Base-by-base conservation (phyloP, 768 basidiomycete genomes). In the Kwoniella sp. region DNA sequence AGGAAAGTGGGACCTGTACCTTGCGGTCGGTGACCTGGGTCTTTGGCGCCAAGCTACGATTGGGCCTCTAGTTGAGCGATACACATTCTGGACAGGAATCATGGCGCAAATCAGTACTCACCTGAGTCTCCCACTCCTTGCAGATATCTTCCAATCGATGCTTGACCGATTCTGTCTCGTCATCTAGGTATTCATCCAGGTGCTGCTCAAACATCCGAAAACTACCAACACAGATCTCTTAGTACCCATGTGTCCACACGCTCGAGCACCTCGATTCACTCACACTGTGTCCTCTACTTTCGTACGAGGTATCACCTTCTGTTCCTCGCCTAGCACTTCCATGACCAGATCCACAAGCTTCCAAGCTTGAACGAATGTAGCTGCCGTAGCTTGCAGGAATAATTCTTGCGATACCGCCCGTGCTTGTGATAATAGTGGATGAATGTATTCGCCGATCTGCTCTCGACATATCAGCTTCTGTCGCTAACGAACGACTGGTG, bases 131-230 rank as follows among this genome's bases (percentile, higher is more conserved):
- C 96, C 93, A 97, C 0, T 82, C 83, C 62, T 85, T 85, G 76
- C 90, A 93, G 15, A 90, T 89, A 1, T 79, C 82, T 30, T 91
- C 90, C 59, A 96, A 86, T 0, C 84, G 82, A 4, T 83, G 84
- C 72, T 92, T 92, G 54, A 91, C 84, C 63, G 84, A 85, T 61
- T 96, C 94, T 5, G 89, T 85, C 78, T 99, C 95, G 74, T 97
- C 92, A 64, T 92, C 90, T 1, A 98, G 87, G 72, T 98, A 98
- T 73, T 97, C 94, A 75, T 96, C 94, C 91, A 98, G 96, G 77
- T 94, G 90, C 10, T 85, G 83, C 79, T 98, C 94, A 70, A 97
- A 98, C 92, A 97, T 96, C 50, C 85, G 86, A 78, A 91, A 95
- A 13, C 92, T 94, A 70, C 24, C 37, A 60, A 49, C 44, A 21